phyloP scores from a whole-genome alignment of 1,284 basidiomycete genomes.

The Pascua guehoae region DNA sequence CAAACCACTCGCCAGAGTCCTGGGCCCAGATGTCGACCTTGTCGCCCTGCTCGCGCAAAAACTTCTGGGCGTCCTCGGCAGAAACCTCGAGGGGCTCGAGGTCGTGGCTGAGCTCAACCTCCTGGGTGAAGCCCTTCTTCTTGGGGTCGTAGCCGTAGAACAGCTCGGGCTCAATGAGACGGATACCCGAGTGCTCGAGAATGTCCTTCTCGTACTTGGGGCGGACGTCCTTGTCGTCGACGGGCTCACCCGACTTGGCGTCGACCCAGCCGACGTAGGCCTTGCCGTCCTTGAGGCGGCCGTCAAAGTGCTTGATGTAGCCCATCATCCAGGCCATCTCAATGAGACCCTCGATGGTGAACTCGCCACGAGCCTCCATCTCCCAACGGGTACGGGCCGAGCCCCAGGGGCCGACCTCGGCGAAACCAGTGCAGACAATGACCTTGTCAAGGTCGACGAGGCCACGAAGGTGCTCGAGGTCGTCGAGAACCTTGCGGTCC shows the following conservation, averaged over 20 bases:
- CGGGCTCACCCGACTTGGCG: constrained; percentile 87
- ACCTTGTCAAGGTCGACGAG: constrained; percentile 94
- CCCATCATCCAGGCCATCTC: constrained; percentile 99
- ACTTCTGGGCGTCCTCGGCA: constrained; percentile 84
- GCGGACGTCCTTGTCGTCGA: constrained; percentile 96
- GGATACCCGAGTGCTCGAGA: constrained; percentile 85
- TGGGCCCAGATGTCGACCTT: constrained; percentile 93
- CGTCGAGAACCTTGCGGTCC: constrained; percentile 61
- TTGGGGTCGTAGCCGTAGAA: constrained; percentile 97
- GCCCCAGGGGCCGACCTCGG: constrained; percentile 98
- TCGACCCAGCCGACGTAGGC: constrained; percentile 98
- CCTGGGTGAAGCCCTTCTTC: constrained; percentile 95
- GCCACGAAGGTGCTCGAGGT: constrained; percentile 73
- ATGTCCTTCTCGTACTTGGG: constrained; percentile 94
- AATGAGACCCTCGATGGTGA: constrained; percentile 94
- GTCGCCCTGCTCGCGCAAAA: constrained; percentile 94
- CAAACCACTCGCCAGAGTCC: constrained; percentile 88
- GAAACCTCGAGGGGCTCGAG: constrained; percentile 93
- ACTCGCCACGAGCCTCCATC: constrained; percentile 90
- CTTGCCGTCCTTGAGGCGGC: constrained; percentile 84
- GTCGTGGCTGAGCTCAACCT: constrained; percentile 94
- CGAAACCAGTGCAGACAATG: constrained; percentile 91
- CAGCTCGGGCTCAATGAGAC: constrained; percentile 93
- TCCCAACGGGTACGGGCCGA: constrained; percentile 98
- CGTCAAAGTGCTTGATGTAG: constrained; percentile 96